Evolutionary conservation across 2,329 filamentous ascomycete species (phyloP), one percentile per base, ranked within the genome.

Genomic region (Ambrosiella cleistominuta): DNA sequence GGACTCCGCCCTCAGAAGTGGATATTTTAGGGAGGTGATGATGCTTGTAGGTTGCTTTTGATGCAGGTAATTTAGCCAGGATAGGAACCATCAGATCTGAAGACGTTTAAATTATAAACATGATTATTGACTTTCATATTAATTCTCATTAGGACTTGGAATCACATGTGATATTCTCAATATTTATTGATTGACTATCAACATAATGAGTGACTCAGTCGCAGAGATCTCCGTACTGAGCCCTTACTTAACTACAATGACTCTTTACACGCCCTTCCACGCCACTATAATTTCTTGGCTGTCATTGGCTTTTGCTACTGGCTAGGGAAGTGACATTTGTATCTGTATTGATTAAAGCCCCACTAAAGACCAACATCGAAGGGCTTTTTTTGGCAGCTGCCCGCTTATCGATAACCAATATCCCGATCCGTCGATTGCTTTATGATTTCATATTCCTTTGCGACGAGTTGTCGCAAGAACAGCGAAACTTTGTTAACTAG

Each of bases 1-100:
- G 36, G 9, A 36, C 58, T 60, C 58, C 58, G 58, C 51, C 37
- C 54, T 60, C 58, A 54, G 58, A 60, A 44, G 27, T 39, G 56
- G 13, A 19, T 15, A 44, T 44, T 7, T 39, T 35, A 27, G 19
- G 36, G n/a, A 56, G 44, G 35, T 35, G 12, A n/a, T 47, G n/a
- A 47, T 47, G 44, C 44, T 13, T 13, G 44, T 17, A 17, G 9
- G 44, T 45, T 56, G 27, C n/a, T 47, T 47, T 47, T 47, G 44
- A 47, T 47, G 44, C n/a, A 47, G n/a, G 44, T 17, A 15, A 47
- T 47, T 13, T 47, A 47, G 19, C 44, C n/a, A 4, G 27, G 42
- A 47, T 6, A 7, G 45, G 45, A 11, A 52, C 56, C 3, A 3
- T 27, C 27, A 27, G 27, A 27, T 27, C 27, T 5, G 27, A 27